These are phyloP conservation scores for Macrolepiota dolichaula DNA, from an alignment of 768 basidiomycete genomes.

Conservation along the genomic window DNA sequence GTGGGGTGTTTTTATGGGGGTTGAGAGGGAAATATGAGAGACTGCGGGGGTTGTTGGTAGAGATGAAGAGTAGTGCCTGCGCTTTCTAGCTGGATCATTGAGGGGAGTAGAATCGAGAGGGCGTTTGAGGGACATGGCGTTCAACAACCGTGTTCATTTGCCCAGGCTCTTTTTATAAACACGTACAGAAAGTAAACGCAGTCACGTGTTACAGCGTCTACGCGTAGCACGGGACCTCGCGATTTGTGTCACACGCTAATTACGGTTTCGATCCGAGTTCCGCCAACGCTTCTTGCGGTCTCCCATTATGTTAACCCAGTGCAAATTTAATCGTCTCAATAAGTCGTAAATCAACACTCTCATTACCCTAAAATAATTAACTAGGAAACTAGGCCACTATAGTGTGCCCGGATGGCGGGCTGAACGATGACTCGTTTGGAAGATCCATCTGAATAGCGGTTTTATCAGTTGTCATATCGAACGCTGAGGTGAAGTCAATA, in stretches of 20 bases:
- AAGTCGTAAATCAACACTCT: neutral
- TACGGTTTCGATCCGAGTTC: neutral
- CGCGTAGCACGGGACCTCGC: neutral
- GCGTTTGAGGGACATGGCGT: slow-evolving; percentile 8
- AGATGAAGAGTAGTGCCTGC: neutral
- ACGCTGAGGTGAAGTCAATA: neutral
- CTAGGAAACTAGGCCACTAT: neutral
- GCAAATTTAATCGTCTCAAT: neutral
- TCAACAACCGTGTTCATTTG: neutral
- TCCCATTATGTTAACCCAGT: neutral
- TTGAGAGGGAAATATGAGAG: slow-evolving; percentile 3
- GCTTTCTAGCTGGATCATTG: neutral
- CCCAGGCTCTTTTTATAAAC: slow-evolving; percentile 4
- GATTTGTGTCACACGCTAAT: neutral
- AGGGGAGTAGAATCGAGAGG: slow-evolving; percentile 1
- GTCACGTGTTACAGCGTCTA: slow-evolving; percentile 1
- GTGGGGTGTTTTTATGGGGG: slow-evolving; percentile 15
- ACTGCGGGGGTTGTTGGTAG: slow-evolving; percentile 2
- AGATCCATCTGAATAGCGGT: slow-evolving; percentile 1
- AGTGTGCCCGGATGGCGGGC: slow-evolving; percentile 7
- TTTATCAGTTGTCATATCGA: neutral
- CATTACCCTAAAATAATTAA: neutral
- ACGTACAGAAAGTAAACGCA: slow-evolving; percentile 7
- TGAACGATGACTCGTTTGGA: slow-evolving; percentile 1
- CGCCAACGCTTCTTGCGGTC: neutral